phyloP scores from a whole-genome alignment of 2,329 filamentous ascomycete genomes.

The Blastomyces emzantsi region DNA sequence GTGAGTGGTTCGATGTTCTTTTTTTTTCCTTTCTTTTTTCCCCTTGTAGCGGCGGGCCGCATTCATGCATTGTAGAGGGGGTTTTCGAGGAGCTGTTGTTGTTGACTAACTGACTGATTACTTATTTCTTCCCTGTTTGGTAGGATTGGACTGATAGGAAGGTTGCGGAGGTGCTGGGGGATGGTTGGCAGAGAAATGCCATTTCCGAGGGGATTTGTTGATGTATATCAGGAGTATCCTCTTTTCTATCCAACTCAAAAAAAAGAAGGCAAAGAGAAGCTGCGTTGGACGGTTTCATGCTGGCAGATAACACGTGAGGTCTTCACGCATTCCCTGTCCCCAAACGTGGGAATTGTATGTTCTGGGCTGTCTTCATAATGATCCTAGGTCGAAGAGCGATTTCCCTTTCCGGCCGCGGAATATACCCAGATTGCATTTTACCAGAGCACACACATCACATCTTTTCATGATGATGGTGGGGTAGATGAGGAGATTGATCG shows the following conservation, averaged over 20 bases:
- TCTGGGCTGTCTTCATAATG: neutral
- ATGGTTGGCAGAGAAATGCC: neutral
- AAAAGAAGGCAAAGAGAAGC: neutral
- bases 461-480: neutral
- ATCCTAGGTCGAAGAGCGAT: neutral
- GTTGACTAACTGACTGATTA: conserved; percentile 13
- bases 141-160: conserved; percentile 4
- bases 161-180: neutral
- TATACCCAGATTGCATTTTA: neutral
- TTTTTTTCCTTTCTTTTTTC: neutral
- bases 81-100: neutral
- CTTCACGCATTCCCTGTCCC: neutral
- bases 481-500: neutral
- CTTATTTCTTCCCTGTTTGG: neutral
- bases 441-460: neutral
- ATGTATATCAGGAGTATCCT: neutral
- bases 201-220: neutral
- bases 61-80: neutral
- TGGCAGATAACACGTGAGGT: neutral
- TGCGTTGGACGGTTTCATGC: neutral
- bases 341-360: neutral
- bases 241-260: neutral
- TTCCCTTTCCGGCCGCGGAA: neutral
- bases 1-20: conserved; percentile 11
- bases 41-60: neutral